These are phyloP conservation scores for Selaginella moellendorffii DNA, from an alignment of 75 land plant genomes.

Conservation along the genomic window DNA sequence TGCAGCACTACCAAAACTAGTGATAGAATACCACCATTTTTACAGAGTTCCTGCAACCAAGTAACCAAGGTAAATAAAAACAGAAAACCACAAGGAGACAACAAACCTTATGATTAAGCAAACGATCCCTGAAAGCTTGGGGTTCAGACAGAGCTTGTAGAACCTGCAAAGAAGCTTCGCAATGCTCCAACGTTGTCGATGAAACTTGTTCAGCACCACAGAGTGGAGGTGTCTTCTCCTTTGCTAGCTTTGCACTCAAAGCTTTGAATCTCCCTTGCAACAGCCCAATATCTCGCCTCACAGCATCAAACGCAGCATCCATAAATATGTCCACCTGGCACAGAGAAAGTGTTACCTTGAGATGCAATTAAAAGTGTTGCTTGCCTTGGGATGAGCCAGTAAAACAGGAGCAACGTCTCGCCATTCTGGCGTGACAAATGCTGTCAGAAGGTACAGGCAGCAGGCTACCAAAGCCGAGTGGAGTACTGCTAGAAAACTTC, in stretches of 20 bases:
- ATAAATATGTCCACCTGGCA: constrained; percentile 91
- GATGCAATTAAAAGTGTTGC: no score
- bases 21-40: constrained; percentile 60
- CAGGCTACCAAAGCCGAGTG: constrained; percentile 57
- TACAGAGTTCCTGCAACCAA: constrained; percentile 60
- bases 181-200: constrained; percentile 42
- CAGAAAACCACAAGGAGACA: background rate
- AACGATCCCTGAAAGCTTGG: constrained; percentile 63
- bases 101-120: constrained; percentile 65
- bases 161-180: constrained; percentile 83
- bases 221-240: constrained; percentile 21
- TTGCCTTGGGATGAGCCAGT: constrained; percentile 77
- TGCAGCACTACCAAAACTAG: constrained; percentile 52
- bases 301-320: constrained; percentile 71
- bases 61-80: constrained; percentile 8
- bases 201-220: constrained; percentile 34
- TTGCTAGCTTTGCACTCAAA: constrained; percentile 20
- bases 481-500: constrained; percentile 30
- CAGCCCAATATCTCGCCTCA: constrained; percentile 31
- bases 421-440: constrained; percentile 64
- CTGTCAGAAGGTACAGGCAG: constrained; percentile 52
- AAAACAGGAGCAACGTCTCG: constrained; percentile 60
- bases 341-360: no score
- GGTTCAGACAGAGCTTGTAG: constrained; percentile 60
- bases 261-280: constrained; percentile 44